A percentile compares a stretch with the other conserved stretches of the same genome.
phyloP scores from a whole-genome alignment of 2,329 filamentous ascomycete species.

The Penicillium thymicola region DNA sequence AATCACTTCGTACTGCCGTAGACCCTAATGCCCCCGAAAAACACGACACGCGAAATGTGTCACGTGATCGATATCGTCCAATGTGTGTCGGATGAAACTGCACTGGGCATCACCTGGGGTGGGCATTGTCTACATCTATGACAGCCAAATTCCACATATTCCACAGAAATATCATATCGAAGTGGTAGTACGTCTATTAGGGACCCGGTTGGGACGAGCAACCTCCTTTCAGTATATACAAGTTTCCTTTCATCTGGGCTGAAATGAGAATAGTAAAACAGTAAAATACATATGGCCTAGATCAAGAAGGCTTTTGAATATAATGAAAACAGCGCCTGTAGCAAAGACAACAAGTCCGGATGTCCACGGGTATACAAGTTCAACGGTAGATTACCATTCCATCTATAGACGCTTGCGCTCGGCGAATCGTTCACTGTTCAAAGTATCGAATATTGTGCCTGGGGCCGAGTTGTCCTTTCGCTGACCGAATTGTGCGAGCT shows the following conservation, averaged over 20 bases:
- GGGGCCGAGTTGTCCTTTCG: conserved; percentile 30
- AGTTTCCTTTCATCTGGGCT: conserved; percentile 6
- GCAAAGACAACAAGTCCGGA: conserved; percentile 2
- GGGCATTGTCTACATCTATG: neutral
- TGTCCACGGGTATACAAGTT: conserved; percentile 9
- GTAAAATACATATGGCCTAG: conserved; percentile 21
- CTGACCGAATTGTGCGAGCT: conserved; percentile 43
- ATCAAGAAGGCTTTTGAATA: conserved; percentile 7
- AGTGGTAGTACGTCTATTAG: neutral
- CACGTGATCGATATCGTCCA: conserved; percentile 11
- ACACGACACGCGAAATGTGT: neutral
- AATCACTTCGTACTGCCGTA: conserved; percentile 5
- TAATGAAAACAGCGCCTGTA: conserved; percentile 8
- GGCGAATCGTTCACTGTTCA: conserved; percentile 39
- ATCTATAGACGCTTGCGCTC: conserved; percentile 31
- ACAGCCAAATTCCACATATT: neutral
- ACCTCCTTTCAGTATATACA: neutral
- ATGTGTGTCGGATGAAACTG: neutral
- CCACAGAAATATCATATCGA: neutral
- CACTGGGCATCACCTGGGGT: neutral
- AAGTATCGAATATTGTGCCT: conserved; percentile 32
- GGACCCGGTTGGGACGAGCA: neutral
- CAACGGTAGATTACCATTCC: neutral
- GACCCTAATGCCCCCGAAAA: neutral
- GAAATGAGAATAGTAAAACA: conserved; percentile 15